Evolutionary conservation across 1,284 basidiomycete genomes (phyloP), one percentile per base, ranked within the genome.

Genomic region (Papiliotrema laurentii): DNA sequence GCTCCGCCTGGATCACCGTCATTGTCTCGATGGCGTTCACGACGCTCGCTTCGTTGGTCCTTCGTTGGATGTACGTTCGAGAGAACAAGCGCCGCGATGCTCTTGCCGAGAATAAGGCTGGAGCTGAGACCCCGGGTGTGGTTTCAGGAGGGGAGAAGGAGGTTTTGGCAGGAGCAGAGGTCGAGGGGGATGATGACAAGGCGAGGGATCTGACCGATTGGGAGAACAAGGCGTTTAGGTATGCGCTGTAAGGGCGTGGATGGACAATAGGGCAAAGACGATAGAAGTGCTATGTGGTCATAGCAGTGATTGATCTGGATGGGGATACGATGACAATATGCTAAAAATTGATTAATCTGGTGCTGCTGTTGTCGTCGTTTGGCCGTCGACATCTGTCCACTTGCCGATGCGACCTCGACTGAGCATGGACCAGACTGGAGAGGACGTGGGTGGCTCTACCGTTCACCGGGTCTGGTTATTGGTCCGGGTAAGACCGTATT

Each of bases 1-100:
- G 73, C 11, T 67, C 67, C 19, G 76, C 76, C 2, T 79, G 76
- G 73, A 76, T 77, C 50, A 61, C 72, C 18, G 68, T 78, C 37
- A 70, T 77, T 40, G 71, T 73, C 16, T 56, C 56, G 27, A 74
- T 74, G 73, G 61, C 51, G 4, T 67, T 63, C 43, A 61, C 68
- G 5, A 58, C 59, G 5, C 18, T 62, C 19, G 46, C 56, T 27
- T 67, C 69, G 2, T 43, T 75, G n/a, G 30, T 69, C 11, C 56
- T 76, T 2, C 61, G 75, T 18, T 46, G 56, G 25, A 35, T 69
- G 19, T 65, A 70, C 48, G 49, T 51, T 9, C 50, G 60, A 5
- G 74, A 76, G 55, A 76, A 77, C 59, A 51, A 25, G 33, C 46
- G 54, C 24, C 52, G 70, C 27, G 64, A 68, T 37, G 48, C 30